Percentiles rank a stretch among this genome's conserved stretches.
Evolutionary conservation across 2,329 filamentous ascomycete genomes (phyloP).

Genomic region (Alternaria alternata): DNA sequence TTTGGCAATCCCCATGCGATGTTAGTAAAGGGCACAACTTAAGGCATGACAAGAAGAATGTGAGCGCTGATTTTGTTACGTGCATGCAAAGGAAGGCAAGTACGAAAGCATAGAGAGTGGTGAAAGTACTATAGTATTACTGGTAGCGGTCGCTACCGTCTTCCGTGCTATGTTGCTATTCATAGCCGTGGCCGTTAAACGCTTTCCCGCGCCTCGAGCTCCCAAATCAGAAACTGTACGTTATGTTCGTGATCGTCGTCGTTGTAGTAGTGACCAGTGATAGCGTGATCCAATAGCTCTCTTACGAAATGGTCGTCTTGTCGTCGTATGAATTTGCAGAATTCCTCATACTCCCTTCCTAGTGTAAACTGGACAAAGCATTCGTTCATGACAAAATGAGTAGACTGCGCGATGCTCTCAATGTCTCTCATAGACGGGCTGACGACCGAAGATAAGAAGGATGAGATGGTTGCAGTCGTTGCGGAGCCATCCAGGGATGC

Average conservation of each 20-base stretch:
- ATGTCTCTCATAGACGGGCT: slow-evolving; percentile 30
- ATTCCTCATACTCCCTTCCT: slow-evolving; percentile 25
- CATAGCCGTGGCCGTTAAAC: slow-evolving; percentile 12
- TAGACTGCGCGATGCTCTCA: slow-evolving; percentile 23
- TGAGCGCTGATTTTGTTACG: background rate
- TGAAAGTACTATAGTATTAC: background rate
- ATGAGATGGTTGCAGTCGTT: slow-evolving; percentile 15
- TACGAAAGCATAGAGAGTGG: background rate
- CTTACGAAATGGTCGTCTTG: slow-evolving; percentile 30
- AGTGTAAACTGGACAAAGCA: slow-evolving; percentile 31
- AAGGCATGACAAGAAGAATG: background rate
- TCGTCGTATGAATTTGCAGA: slow-evolving; percentile 32
- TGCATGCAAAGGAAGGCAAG: background rate
- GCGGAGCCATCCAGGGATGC: slow-evolving; percentile 17
- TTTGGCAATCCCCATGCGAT: background rate
- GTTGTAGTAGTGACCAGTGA: slow-evolving; percentile 24
- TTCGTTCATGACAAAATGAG: slow-evolving; percentile 30
- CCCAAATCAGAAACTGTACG: slow-evolving; percentile 34
- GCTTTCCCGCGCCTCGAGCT: slow-evolving; percentile 29
- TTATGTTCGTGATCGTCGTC: slow-evolving; percentile 29
- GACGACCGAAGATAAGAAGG: slow-evolving; percentile 25
- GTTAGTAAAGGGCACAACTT: background rate
- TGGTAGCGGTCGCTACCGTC: background rate
- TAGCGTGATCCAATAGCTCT: slow-evolving; percentile 31
- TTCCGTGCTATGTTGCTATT: background rate